Base-by-base conservation (phyloP, 495 filamentous ascomycete genomes). In the Filosporella fistucella region DNA sequence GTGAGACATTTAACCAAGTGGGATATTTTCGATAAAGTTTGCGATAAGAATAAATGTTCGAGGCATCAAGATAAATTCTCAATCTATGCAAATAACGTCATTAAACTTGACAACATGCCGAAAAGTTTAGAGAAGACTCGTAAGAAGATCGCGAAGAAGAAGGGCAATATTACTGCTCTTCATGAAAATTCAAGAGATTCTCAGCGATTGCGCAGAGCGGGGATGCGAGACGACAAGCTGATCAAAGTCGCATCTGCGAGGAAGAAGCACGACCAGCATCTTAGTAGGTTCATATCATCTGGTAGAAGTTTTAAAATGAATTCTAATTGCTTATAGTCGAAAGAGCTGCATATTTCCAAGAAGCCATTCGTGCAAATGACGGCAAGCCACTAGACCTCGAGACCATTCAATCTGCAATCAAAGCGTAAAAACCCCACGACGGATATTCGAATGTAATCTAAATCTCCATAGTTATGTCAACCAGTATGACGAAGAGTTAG, bases 151-250 rank as follows among this genome's bases (percentile, higher is more conserved):
- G 63, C 78, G 17, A 91, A 91, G 69, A 86, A 86, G 66, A 77
- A 78, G 40, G 80, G 77, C 13, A 71, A 71, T 13, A 71, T 84
- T 40, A 76, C 78, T 18, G 73, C 81, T 12, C 71, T 96, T 12
- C 89, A 96, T 61, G 82, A 88, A 58, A 86, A 87, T 63, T 93
- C 87, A 58, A 75, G 89, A 49, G 86, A 94, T 66, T 81, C 74
- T 4, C 80, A 81, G 54, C 77, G 82, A 35, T 65, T 96, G 46
- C 85, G 87, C 58, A 73, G 80, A 25, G 90, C 89, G 13, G 74
- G 75, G 47, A 73, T 78, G 33, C 74, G 90, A 60, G 85, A 90
- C 53, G 86, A 91, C 52, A 88, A 84, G 60, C 66, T 95, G 13
- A 77, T 77, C 53, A 80, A 78, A 63, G 66, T 89, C 44, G 72